Conservation (phyloP, 2,329 filamentous ascomycete genomes). For the Exophiala alcalophila region DNA sequence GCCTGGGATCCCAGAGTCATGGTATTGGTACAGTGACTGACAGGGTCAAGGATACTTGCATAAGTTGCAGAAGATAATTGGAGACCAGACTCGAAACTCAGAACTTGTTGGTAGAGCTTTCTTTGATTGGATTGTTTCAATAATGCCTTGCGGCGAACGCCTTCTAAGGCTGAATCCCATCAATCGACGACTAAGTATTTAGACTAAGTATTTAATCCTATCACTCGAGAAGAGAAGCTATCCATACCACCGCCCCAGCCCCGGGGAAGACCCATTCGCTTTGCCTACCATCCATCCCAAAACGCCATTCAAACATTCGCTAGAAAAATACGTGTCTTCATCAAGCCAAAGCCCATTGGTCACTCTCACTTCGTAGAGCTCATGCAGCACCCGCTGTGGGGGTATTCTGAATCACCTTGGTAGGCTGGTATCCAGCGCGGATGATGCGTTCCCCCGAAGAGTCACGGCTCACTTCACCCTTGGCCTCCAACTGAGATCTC, state of each 20-base stretch:
- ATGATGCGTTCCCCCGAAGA: constrained; percentile 77
- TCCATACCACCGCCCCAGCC: neutral
- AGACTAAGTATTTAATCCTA: constrained; percentile 7
- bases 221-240: constrained; percentile 5
- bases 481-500: constrained; percentile 65
- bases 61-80: neutral
- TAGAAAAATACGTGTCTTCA: constrained; percentile 5
- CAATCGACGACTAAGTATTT: constrained; percentile 3
- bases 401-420: constrained; percentile 75
- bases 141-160: constrained; percentile 13
- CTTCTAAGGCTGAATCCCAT: constrained; percentile 2
- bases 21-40: neutral
- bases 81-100: too few relatives aligned
- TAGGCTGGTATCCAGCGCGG: constrained; percentile 80
- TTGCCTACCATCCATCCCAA: neutral
- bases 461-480: constrained; percentile 82
- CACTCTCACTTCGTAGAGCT: constrained; percentile 5
- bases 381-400: constrained; percentile 80
- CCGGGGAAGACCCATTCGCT: too few relatives aligned
- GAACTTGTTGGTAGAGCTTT: constrained; percentile 1
- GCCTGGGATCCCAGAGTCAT: neutral
- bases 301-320: constrained; percentile 16
- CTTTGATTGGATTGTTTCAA: constrained; percentile 2
- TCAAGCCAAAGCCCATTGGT: constrained; percentile 8
- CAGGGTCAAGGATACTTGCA: neutral